Percentiles rank a stretch among this genome's conserved stretches.
These are phyloP conservation scores for Oryza rufipogon DNA, from an alignment of 176 grass and related monocot species.

Conservation along the genomic window DNA sequence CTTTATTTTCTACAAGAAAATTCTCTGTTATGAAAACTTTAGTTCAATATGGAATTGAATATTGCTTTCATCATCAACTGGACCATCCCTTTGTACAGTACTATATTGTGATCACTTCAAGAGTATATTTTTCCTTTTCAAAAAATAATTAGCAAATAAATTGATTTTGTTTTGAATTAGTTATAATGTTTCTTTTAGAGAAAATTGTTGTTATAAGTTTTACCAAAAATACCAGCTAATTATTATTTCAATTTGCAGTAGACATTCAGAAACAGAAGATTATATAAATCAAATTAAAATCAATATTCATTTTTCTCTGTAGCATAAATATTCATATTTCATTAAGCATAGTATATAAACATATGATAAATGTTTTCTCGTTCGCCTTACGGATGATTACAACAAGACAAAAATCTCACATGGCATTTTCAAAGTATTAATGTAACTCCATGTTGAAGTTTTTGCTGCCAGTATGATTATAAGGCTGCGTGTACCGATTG, in stretches of 20 bases:
- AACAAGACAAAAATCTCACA: background rate
- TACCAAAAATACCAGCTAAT: background rate
- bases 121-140: background rate
- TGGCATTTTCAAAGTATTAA: background rate
- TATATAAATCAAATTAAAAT: background rate
- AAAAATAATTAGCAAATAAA: too few species aligned
- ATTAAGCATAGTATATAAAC: background rate
- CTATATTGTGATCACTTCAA: background rate
- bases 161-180: background rate
- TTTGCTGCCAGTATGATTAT: background rate
- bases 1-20: background rate
- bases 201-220: background rate
- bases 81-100: too few species aligned
- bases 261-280: too few species aligned
- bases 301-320: too few species aligned
- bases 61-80: background rate
- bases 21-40: background rate
- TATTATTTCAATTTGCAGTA: too few species aligned
- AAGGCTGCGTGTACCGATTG: background rate
- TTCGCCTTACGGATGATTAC: background rate
- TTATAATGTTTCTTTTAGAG: too few species aligned
- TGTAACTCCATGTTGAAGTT: background rate
- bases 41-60: background rate
- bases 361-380: background rate
- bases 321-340: background rate